Base-by-base conservation (phyloP, 2,329 filamentous ascomycete species). In the Pseudogymnoascus sp. region DNA sequence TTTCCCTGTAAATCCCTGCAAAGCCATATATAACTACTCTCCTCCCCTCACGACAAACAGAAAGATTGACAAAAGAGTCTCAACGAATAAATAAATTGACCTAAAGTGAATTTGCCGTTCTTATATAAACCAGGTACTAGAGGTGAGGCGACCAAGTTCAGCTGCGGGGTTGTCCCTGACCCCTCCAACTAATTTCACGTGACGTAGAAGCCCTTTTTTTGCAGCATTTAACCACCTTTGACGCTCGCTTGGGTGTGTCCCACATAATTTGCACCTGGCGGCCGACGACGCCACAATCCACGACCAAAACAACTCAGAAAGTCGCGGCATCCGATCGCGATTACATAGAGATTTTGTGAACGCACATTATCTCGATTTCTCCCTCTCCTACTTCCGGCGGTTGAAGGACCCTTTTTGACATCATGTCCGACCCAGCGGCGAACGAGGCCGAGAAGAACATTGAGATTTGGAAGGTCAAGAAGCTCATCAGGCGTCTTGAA, bases 401-500 rank as follows among this genome's bases (percentile, higher is more conserved):
- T 57, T 57, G 50, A 57, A 57, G 50, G 50, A 57, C 50, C 50
- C 50, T 57, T 57, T 57, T 40, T 64, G 66, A 68, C 84, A 93
- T 80, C 73, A 96, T 96, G 91, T 93, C 89, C 82, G 87, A 92
- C 79, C 82, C 88, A 74, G 87, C 91, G 80, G 86, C 86, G 77
- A 93, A 88, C 80, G 95, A 97, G 80, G 93, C 93, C 72, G 95
- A 99, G 86, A 97, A 97, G 86, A 99, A 97, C 79, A 88, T 88
- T 73, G 86, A 88, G 79, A 88, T 88, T 81, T 93, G 89, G 90
- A 97, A 99, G 88, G 93, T 99, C 76, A 99, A 99, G 86, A 99
- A 99, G 84, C 83, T 99, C 75, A 96, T 99, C 81, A 99, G 97
- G 82, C 90, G 95, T 73, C 91, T 99, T 73, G 95, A 97, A 79